A percentile compares a stretch with the other conserved stretches of the same genome.
phyloP scores from a whole-genome alignment of 2,329 filamentous ascomycete species.

The Diplodia seriata region DNA sequence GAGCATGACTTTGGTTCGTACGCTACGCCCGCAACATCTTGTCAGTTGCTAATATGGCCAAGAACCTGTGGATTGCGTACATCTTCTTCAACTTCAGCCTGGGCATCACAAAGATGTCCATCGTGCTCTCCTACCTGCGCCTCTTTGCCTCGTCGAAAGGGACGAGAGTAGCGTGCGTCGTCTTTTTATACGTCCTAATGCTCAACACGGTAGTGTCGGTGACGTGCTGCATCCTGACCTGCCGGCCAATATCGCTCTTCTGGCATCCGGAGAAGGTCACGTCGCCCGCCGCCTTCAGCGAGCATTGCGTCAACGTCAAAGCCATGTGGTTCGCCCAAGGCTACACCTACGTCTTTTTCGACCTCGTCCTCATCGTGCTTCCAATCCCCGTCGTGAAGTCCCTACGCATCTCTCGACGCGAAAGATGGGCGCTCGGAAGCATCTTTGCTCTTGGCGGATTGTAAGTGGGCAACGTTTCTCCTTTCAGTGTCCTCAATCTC shows the following conservation, averaged over 20 bases:
- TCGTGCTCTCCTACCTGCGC: constrained; percentile 61
- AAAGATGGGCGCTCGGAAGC: constrained; percentile 42
- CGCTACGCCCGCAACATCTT: background rate
- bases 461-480: constrained; percentile 33
- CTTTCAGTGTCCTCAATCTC: background rate
- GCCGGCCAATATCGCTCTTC: background rate
- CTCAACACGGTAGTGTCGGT: background rate
- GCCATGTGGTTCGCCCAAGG: constrained; percentile 44
- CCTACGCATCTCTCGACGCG: constrained; percentile 40
- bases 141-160: constrained; percentile 60
- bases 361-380: constrained; percentile 42
- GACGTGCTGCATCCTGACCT: background rate
- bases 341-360: constrained; percentile 44
- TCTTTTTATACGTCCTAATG: constrained; percentile 53
- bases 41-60: background rate
- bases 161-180: constrained; percentile 56
- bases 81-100: constrained; percentile 60
- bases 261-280: background rate
- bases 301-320: constrained; percentile 38
- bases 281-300: background rate
- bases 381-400: constrained; percentile 44
- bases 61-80: constrained; percentile 19
- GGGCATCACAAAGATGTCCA: constrained; percentile 61
- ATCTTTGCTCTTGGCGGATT: constrained; percentile 45
- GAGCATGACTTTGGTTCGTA: background rate